Evolutionary conservation across 257 asterid genomes (phyloP).

Genomic region (Przewalskia tangutica): DNA sequence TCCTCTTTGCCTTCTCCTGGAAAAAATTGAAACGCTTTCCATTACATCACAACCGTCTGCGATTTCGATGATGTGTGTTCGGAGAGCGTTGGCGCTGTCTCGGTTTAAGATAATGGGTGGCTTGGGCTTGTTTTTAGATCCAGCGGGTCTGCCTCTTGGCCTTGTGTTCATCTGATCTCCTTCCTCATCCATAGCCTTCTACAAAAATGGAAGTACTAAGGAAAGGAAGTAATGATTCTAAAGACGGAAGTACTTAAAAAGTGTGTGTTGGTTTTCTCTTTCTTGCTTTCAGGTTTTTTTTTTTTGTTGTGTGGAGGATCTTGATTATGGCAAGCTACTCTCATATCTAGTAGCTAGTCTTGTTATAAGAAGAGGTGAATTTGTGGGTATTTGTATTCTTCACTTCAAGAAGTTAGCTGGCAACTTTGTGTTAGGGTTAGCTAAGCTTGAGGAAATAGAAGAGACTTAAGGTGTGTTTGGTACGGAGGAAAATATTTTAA

Average conservation of each 20-base stretch:
- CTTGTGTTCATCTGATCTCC: background rate
- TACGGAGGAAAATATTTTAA: too few relatives aligned
- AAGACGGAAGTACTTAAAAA: too few relatives aligned
- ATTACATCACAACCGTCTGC: conserved; percentile 5
- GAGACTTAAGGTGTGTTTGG: background rate
- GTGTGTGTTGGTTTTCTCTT: too few relatives aligned
- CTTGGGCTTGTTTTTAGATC: background rate
- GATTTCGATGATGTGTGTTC: background rate
- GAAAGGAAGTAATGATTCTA: background rate
- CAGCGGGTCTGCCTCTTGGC: background rate
- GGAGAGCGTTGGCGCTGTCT: conserved; percentile 3
- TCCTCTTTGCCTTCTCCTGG: conserved; percentile 1
- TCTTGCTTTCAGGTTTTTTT: too few relatives aligned
- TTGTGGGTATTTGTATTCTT: too few relatives aligned
- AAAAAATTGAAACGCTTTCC: background rate
- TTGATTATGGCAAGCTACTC: too few relatives aligned
- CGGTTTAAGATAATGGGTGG: conserved; percentile 1
- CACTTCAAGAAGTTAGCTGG: too few relatives aligned
- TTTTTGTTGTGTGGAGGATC: too few relatives aligned
- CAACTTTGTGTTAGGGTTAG: background rate
- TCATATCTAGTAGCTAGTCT: too few relatives aligned
- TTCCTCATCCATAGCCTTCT: background rate
- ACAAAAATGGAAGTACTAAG: background rate
- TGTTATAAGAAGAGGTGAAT: too few relatives aligned
- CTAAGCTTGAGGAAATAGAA: background rate